Evolutionary conservation across 768 basidiomycete species (phyloP).

Genomic region (Amanita brunnescens): DNA sequence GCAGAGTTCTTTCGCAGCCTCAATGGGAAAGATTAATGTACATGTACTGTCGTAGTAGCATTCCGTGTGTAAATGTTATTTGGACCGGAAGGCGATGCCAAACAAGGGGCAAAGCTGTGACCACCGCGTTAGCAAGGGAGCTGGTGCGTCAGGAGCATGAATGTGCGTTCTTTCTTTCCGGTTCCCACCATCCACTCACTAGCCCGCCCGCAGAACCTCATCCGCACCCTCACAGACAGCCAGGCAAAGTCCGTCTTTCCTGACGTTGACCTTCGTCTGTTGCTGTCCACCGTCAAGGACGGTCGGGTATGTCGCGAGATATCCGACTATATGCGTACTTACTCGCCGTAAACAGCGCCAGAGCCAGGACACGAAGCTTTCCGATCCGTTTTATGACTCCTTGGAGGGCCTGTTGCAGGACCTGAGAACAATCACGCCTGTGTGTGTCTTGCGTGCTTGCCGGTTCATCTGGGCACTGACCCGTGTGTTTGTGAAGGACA

Average conservation of each 20-base stretch:
- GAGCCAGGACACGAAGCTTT: constrained; percentile 59
- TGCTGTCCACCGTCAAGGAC: constrained; percentile 82
- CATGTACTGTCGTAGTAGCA: too few relatives aligned
- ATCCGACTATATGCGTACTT: constrained; percentile 11
- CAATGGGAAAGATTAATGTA: too few relatives aligned
- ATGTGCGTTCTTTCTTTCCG: constrained; percentile 12
- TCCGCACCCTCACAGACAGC: constrained; percentile 77
- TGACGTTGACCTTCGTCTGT: constrained; percentile 68
- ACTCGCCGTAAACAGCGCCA: constrained; percentile 15
- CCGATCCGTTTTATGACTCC: constrained; percentile 90
- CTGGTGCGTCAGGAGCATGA: constrained; percentile 4
- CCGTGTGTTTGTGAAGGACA: constrained; percentile 41
- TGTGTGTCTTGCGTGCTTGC: constrained; percentile 25
- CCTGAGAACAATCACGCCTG: constrained; percentile 69
- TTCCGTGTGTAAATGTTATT: too few relatives aligned
- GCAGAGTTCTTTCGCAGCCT: too few relatives aligned
- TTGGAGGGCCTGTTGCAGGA: constrained; percentile 84
- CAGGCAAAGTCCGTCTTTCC: constrained; percentile 51
- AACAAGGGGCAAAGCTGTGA: neutral
- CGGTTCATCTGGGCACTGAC: constrained; percentile 21
- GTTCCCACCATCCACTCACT: constrained; percentile 3
- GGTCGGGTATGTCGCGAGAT: constrained; percentile 56
- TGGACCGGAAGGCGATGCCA: too few relatives aligned
- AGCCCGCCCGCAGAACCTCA: constrained; percentile 60
- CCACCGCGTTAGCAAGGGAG: constrained; percentile 2